A percentile compares a stretch with the other conserved stretches of the same genome.
These are phyloP conservation scores for Neoboletus subvelutipes DNA, from an alignment of 768 basidiomycete species.

Conservation along the genomic window DNA sequence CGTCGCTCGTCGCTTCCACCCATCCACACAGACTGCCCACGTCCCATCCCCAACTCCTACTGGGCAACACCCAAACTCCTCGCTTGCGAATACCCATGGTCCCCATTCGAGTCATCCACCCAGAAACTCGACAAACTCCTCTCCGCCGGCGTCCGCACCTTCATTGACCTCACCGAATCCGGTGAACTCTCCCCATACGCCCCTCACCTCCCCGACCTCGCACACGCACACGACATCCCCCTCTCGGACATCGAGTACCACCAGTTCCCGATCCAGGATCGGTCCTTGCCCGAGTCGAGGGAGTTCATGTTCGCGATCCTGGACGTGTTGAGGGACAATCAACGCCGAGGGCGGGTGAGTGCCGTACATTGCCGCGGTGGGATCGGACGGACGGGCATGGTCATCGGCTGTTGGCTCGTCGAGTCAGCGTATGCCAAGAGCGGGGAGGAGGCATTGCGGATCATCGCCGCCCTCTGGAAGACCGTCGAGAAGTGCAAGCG, in stretches of 20 bases:
- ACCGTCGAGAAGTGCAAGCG: slow-evolving; percentile 75
- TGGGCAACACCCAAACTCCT: slow-evolving; percentile 74
- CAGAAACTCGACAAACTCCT: slow-evolving; percentile 77
- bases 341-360: slow-evolving; percentile 53
- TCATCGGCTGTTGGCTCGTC: slow-evolving; percentile 75
- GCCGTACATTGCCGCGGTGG: slow-evolving; percentile 82
- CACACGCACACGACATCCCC: slow-evolving; percentile 55
- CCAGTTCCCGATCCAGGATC: slow-evolving; percentile 76
- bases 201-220: slow-evolving; percentile 52
- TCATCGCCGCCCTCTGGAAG: slow-evolving; percentile 70
- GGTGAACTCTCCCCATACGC: slow-evolving; percentile 72
- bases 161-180: slow-evolving; percentile 83
- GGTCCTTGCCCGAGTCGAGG: slow-evolving; percentile 59
- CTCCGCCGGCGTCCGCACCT: slow-evolving; percentile 70
- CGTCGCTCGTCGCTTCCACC: slow-evolving; percentile 22
- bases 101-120: slow-evolving; percentile 49
- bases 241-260: slow-evolving; percentile 63
- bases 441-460: slow-evolving; percentile 61
- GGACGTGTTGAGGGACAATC: slow-evolving; percentile 58
- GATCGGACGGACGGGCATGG: slow-evolving; percentile 65
- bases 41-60: slow-evolving; percentile 82
- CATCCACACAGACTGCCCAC: slow-evolving; percentile 27
- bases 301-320: slow-evolving; percentile 61
- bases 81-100: slow-evolving; percentile 83
- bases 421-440: slow-evolving; percentile 60